phyloP scores from a whole-genome alignment of 176 grass and related monocot genomes.

The Oryza coarctata region DNA sequence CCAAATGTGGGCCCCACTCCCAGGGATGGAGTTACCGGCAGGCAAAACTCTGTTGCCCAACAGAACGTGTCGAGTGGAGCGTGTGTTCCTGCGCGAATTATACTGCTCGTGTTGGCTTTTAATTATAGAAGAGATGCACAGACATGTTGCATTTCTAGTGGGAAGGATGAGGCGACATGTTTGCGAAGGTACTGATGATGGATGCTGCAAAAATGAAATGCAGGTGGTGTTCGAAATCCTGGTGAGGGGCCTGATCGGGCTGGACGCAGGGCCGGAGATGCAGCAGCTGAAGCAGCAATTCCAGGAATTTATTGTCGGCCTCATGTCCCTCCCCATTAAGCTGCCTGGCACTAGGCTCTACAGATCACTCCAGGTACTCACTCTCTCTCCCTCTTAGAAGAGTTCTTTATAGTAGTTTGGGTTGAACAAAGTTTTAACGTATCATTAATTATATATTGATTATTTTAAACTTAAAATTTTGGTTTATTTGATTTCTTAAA shows the following conservation, averaged over 20 bases:
- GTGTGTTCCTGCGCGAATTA: no score
- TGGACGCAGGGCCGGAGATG: slow-evolving; percentile 81
- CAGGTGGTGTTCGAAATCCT: slow-evolving; percentile 96
- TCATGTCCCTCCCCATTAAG: slow-evolving; percentile 94
- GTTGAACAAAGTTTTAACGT: no score
- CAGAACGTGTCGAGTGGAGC: no score
- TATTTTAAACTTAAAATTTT: no score
- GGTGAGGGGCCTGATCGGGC: slow-evolving; percentile 80
- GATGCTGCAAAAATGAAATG: slow-evolving; percentile 14
- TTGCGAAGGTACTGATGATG: not conserved
- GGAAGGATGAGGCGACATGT: not conserved
- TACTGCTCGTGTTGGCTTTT: no score
- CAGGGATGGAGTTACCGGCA: no score
- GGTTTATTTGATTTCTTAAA: no score
- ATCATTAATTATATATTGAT: no score
- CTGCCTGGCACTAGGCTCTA: slow-evolving; percentile 84
- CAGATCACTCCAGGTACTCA: slow-evolving; percentile 73
- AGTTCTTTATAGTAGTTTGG: no score
- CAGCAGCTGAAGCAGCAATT: slow-evolving; percentile 88
- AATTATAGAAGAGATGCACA: no score
- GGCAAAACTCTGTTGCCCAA: no score
- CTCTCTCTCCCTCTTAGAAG: not conserved
- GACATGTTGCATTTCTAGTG: not conserved
- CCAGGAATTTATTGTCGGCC: slow-evolving; percentile 92
- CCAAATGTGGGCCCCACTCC: no score